Conservation (phyloP, 176 grass and related monocot species). For the Otatea glauca region DNA sequence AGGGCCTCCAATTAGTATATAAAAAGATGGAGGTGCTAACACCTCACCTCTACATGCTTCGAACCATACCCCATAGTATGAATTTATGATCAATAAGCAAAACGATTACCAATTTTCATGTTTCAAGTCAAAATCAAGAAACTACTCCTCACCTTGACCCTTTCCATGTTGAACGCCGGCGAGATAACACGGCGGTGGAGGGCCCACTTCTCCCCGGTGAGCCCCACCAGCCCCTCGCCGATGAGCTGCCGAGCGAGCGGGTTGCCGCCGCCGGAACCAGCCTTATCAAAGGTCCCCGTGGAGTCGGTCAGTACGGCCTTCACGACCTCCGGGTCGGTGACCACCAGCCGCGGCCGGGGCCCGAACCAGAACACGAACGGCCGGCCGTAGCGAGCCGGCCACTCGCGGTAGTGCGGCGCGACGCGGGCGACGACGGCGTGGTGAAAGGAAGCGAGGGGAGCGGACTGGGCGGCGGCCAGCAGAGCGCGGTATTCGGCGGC, state of each 20-base stretch:
- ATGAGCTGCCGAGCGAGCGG: slow-evolving; percentile 62
- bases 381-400: slow-evolving; percentile 55
- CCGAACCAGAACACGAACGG: slow-evolving; percentile 80
- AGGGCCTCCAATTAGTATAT: too few species aligned
- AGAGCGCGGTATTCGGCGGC: slow-evolving; percentile 40
- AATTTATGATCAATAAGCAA: too few species aligned
- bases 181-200: slow-evolving; percentile 65
- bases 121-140: too few species aligned
- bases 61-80: too few species aligned
- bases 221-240: slow-evolving; percentile 60
- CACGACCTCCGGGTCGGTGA: slow-evolving; percentile 60
- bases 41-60: too few species aligned
- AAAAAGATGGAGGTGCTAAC: too few species aligned
- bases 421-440: slow-evolving; percentile 61
- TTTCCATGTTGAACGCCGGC: slow-evolving; percentile 84
- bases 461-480: slow-evolving; percentile 43
- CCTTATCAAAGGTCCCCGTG: slow-evolving; percentile 56
- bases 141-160: slow-evolving; percentile 54
- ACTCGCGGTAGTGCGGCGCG: slow-evolving; percentile 59
- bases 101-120: too few species aligned
- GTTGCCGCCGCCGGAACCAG: slow-evolving; percentile 31
- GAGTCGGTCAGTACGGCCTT: slow-evolving; percentile 59
- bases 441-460: slow-evolving; percentile 55
- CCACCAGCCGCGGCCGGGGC: slow-evolving; percentile 52
- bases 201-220: slow-evolving; percentile 65